Evolutionary conservation across 495 filamentous ascomycete species (phyloP), one percentile per base, ranked within the genome.

Genomic region (Pyrenopolyporus hunteri): DNA sequence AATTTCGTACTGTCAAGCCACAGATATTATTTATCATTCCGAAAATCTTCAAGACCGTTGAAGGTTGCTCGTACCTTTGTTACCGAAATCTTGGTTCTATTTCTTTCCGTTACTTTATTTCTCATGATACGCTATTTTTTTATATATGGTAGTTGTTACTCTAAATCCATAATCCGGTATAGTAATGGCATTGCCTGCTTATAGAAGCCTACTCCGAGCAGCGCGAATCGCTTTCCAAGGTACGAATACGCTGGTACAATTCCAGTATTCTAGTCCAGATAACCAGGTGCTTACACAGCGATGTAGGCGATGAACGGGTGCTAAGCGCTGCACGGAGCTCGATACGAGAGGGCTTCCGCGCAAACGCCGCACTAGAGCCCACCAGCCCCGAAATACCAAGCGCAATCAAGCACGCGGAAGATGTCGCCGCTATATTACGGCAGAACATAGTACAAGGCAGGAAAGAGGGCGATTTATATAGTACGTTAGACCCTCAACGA

Each of bases 381-480:
- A 80, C 82, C 11, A 79, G 82, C 50, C 73, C 78, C 3, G 78
- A 83, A 29, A 62, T 81, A 9, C 64, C 67, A 6, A 64, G 74
- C 4, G 80, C 78, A 6, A 82, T 98, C 58, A 76, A 84, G 54
- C 85, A 95, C 68, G 95, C 93, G 23, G 78, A 92, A 53, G 91
- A 95, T 47, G 85, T 97, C 19, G 90, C 94, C 4, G 81, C 79
- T 49, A 86, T 98, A 54, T 68, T 98, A 61, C 78, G 85, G 66
- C 79, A 89, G 70, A 98, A 98, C 70, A 78, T 98, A 8, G 91
- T 98, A 2, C 94, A 98, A 68, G 94, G 94, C 32, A 78, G 80
- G 43, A 80, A 81, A 46, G 74, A 84, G 29, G 85, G 83, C 16
- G 73, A 80, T 19, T 83, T 73, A 69, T 93, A 87, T 75, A 86